A percentile compares a stretch with the other conserved stretches of the same genome.
Conservation (phyloP, 73 alveolate genomes). For the Uronychia binucleata region DNA sequence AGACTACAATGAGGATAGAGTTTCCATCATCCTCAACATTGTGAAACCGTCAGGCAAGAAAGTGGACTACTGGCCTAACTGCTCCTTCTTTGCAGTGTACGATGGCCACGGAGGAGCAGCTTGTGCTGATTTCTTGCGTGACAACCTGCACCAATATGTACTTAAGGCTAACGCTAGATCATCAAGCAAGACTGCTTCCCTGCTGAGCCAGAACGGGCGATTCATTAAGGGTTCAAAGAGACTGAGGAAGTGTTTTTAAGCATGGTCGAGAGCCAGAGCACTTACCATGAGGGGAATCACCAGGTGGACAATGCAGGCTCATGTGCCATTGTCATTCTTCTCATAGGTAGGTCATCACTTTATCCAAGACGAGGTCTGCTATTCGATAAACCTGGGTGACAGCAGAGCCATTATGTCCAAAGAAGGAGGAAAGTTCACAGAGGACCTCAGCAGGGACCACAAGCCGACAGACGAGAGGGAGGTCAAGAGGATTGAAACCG, state of each 20-base stretch:
- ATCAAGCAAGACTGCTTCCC: conserved; percentile 79
- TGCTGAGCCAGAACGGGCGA: conserved; percentile 83
- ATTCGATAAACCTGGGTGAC: conserved; percentile 29
- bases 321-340: conserved; percentile 68
- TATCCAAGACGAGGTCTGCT: conserved; percentile 47
- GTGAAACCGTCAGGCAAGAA: conserved; percentile 45
- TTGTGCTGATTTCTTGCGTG: conserved; percentile 85
- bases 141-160: conserved; percentile 88
- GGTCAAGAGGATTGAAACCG: conserved; percentile 26
- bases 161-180: conserved; percentile 48
- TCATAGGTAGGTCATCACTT: conserved; percentile 55
- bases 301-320: conserved; percentile 77
- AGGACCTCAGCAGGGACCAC: conserved; percentile 33
- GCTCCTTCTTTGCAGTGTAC: conserved; percentile 63
- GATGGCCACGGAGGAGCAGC: conserved; percentile 72
- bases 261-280: conserved; percentile 68
- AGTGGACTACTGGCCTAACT: conserved; percentile 72
- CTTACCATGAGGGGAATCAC: conserved; percentile 41
- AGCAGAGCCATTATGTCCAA: conserved; percentile 33
- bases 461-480: conserved; percentile 37
- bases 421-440: conserved; percentile 44
- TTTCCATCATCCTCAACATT: conserved; percentile 53
- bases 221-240: conserved; percentile 82
- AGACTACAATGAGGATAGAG: conserved; percentile 73
- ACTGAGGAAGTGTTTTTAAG: conserved; percentile 92